A percentile compares a stretch with the other conserved stretches of the same genome.
These are phyloP conservation scores for Solanum corneliomulleri DNA, from an alignment of 257 asterid genomes.

Conservation along the genomic window DNA sequence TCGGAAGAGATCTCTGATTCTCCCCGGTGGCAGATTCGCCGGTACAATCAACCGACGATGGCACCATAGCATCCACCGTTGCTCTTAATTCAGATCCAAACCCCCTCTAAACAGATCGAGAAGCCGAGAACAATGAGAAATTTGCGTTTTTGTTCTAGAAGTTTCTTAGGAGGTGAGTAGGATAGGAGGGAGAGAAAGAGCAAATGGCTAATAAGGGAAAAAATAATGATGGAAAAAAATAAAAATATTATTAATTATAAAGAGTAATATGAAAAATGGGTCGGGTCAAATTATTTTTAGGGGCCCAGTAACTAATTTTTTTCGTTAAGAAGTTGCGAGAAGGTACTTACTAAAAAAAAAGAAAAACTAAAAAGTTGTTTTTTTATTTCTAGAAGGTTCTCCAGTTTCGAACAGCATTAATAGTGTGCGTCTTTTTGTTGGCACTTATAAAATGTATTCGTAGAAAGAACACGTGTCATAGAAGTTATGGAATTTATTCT, in stretches of 20 bases:
- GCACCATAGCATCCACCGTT: background rate
- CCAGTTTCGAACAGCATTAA: background rate
- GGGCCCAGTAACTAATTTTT: background rate
- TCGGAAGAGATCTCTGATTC: slow-evolving; percentile 54
- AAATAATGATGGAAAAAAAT: background rate
- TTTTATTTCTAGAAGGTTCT: background rate
- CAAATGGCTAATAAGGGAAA: background rate
- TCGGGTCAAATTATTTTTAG: background rate
- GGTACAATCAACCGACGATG: slow-evolving; percentile 24
- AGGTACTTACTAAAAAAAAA: background rate
- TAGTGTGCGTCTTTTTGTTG: background rate
- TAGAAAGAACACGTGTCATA: background rate
- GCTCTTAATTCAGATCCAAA: background rate
- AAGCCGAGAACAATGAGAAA: background rate
- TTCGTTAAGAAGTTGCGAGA: slow-evolving; percentile 11
- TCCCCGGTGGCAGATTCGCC: slow-evolving; percentile 35
- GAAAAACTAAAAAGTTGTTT: background rate
- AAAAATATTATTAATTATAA: background rate
- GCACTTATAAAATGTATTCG: background rate
- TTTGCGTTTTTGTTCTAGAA: slow-evolving; percentile 11
- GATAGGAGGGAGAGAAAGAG: no score
- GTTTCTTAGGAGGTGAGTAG: background rate
- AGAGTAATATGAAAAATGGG: background rate
- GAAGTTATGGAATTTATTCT: background rate
- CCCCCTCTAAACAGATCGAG: background rate